Evolutionary conservation across 2,329 filamentous ascomycete species (phyloP), one percentile per base, ranked within the genome.

Genomic region (Geosmithia putterillii): DNA sequence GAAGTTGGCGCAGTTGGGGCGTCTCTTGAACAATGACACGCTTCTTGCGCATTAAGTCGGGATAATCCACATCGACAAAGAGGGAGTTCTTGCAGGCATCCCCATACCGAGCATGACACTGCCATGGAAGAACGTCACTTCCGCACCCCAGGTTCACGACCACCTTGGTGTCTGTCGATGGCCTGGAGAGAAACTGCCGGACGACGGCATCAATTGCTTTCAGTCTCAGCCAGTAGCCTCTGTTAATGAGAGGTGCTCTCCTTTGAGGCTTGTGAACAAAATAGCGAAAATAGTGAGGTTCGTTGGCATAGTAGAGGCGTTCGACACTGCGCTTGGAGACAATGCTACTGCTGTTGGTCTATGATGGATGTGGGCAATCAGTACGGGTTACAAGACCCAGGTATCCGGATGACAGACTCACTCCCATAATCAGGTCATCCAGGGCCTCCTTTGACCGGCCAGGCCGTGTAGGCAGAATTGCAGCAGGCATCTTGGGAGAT

Each of bases 281-380:
- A 56, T 86, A 82, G 40, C 84, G 81, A 52, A 92, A 90, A 66
- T 86, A 94, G 58, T 94, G 84, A 22, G 83, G 76, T 54, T 94
- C 79, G 47, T 77, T 54, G 15, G 82, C 72, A 56, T 85, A 82
- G 60, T 95, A 95, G 14, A 94, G 68, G 52, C 81, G 81, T 57
- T 95, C 88, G n/a, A 95, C 89, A 53, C 87, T 92, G 51, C 88
- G 72, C 59, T 95, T 95, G 14, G 88, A 95, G 15, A 89, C 82
- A 51, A 95, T 95, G 55, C 86, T 94, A 62, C 85, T 90, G 57
- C 81, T 89, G 59, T 95, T 95, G 45, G 88, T 95, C 76, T 85
- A 20, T 3, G 8, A 19, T 39, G 37, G 37, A 12, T 14, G 21
- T 14, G 9, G 35, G 9, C 9, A 38, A n/a, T 32, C 28, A 32